Evolutionary conservation across 768 basidiomycete species (phyloP).

Genomic region (Tubosaeta brunneosetosa): DNA sequence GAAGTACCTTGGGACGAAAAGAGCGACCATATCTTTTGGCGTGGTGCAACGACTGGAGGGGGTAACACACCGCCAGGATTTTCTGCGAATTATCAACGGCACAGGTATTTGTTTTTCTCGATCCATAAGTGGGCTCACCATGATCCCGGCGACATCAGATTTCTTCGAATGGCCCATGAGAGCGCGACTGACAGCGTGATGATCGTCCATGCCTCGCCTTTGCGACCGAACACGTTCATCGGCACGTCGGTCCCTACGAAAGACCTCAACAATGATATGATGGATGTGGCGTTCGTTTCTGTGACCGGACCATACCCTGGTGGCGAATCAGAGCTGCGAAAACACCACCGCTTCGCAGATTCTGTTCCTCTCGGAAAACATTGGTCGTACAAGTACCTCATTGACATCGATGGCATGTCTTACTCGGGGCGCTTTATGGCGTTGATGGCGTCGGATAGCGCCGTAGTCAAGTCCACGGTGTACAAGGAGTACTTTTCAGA

Average conservation of each 20-base stretch:
- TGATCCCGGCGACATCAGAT: conserved; percentile 29
- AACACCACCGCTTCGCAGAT: conserved; percentile 63
- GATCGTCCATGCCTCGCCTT: conserved; percentile 67
- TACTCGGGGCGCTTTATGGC: conserved; percentile 91
- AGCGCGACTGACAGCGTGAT: conserved; percentile 45
- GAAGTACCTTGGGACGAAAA: conserved; percentile 76
- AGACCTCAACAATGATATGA: conserved; percentile 68
- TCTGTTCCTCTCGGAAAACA: conserved; percentile 78
- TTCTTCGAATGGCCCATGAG: conserved; percentile 74
- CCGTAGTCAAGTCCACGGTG: conserved; percentile 84
- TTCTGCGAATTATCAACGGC: conserved; percentile 77
- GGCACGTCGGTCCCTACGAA: conserved; percentile 56
- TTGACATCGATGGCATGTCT: conserved; percentile 93
- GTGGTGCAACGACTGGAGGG: conserved; percentile 94
- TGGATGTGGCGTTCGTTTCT: conserved; percentile 86
- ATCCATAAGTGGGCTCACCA: neutral
- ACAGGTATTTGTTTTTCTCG: conserved; percentile 47
- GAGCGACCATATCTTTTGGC: conserved; percentile 85
- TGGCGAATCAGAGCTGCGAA: conserved; percentile 61
- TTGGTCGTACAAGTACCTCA: conserved; percentile 89
- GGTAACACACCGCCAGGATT: conserved; percentile 85
- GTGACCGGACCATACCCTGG: conserved; percentile 74
- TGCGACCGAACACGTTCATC: conserved; percentile 49
- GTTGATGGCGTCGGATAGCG: conserved; percentile 81
- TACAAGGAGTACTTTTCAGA: conserved; percentile 88